Base-by-base conservation (phyloP, 192 early-diverging fungal genomes). In the Geranomyces michiganensis region DNA sequence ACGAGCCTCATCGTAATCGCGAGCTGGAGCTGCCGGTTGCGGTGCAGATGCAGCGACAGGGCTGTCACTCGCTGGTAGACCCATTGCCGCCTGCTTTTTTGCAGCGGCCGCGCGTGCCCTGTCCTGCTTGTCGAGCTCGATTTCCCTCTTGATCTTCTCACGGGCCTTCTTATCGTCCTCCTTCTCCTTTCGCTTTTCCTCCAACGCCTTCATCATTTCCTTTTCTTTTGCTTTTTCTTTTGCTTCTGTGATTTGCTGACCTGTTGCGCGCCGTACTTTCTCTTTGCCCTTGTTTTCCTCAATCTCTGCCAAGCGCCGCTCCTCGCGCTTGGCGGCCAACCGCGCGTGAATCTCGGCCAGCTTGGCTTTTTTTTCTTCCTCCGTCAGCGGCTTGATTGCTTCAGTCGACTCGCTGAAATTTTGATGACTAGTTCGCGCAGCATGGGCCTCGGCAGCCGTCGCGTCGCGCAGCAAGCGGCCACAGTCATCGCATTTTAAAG, bases 401-500 rank as follows among this genome's bases (percentile, higher is more conserved):
- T 86, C 78, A 0, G 89, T 91, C 4, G 87, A 89, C 75, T 95
- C 93, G 33, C 83, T 81, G 78, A 94, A 94, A 74, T 91, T 90
- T 33, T 80, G 77, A 70, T 95, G 92, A 3, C 80, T 72, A 0
- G 90, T 89, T 61, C 87, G 83, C 48, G 87, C 81, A 26, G 93
- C 93, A 75, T 94, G 93, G 62, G 88, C 62, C 68, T 92, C 87
- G 41, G 92, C 93, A 15, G 88, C 86, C n/a, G 76, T 71, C 22
- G 85, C 91, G 77, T 95, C 91, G 43, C 87, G 78, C 45, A 95
- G 80, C n/a, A 95, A 67, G 65, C 89, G 85, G 45, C 88, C 84
- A 66, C 93, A 95, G 63, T 94, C 93, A 49, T 94, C 87, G 76
- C 93, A 95, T 36, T 86, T 75, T 31, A 95, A 79, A 45, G 87